phyloP scores from a whole-genome alignment of 1,139 yeast species.

The Saccharomyces pastorianus region DNA sequence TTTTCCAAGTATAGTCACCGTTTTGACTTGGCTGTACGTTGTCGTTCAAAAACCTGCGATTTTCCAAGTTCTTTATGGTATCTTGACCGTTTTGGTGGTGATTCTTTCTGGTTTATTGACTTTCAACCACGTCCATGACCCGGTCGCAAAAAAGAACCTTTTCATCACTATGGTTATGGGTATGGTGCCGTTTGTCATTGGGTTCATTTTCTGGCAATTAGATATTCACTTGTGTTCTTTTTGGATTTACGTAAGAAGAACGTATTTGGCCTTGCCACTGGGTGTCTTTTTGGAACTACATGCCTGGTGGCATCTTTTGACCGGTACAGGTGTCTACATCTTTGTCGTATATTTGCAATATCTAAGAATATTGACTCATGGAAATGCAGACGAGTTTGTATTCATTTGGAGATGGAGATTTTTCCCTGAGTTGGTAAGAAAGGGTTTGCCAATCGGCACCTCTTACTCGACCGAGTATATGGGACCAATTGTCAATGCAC shows the following conservation, averaged over 20 bases:
- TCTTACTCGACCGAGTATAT: conserved; percentile 23
- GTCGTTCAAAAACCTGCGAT: conserved; percentile 72
- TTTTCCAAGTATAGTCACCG: no score
- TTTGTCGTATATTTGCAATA: conserved; percentile 56
- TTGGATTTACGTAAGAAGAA: conserved; percentile 56
- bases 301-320: conserved; percentile 96
- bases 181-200: conserved; percentile 54
- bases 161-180: conserved; percentile 53
- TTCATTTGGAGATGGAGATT: conserved; percentile 46
- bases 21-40: conserved; percentile 58
- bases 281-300: conserved; percentile 88
- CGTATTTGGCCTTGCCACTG: conserved; percentile 70
- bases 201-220: conserved; percentile 68
- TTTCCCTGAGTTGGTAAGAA: conserved; percentile 37
- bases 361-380: conserved; percentile 53
- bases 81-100: conserved; percentile 53
- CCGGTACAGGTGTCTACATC: conserved; percentile 75
- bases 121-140: conserved; percentile 43
- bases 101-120: conserved; percentile 46
- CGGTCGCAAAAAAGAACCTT: conserved; percentile 40
- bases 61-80: conserved; percentile 67
- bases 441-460: conserved; percentile 20
- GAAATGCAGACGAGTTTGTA: conserved; percentile 43
- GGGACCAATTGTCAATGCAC: conserved; percentile 16
- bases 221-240: conserved; percentile 73